Percentiles rank a stretch among this genome's conserved stretches.
Conservation (phyloP, 108 stramenopile species). For the Aureococcus anophagefferens region DNA sequence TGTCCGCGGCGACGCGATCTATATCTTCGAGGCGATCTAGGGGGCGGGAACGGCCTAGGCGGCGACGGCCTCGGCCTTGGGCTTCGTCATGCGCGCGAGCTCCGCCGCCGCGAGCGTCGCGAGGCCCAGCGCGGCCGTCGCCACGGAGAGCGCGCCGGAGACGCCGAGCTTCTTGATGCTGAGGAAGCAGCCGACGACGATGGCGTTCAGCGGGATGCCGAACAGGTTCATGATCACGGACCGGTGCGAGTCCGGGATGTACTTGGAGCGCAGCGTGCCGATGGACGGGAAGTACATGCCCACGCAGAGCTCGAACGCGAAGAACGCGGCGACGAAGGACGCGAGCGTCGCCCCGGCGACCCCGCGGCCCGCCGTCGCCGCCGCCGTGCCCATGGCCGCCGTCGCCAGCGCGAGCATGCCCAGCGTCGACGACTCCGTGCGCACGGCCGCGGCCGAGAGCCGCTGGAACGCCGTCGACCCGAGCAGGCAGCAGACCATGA, state of each 20-base stretch:
- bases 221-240: slow-evolving; percentile 92
- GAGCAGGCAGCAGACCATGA: slow-evolving; percentile 83
- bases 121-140: slow-evolving; percentile 60
- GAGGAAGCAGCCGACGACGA: slow-evolving; percentile 76
- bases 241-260: slow-evolving; percentile 84
- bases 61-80: too few species aligned
- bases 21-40: too few species aligned
- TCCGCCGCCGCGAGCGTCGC: slow-evolving; percentile 45
- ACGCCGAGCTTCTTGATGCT: slow-evolving; percentile 69
- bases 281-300: slow-evolving; percentile 93
- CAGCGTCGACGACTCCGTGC: slow-evolving; percentile 53
- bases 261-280: slow-evolving; percentile 83
- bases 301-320: slow-evolving; percentile 89
- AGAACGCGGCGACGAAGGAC: slow-evolving; percentile 48
- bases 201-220: slow-evolving; percentile 84
- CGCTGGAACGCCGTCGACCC: slow-evolving; percentile 73
- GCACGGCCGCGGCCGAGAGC: slow-evolving; percentile 40
- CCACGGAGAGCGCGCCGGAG: slow-evolving; percentile 61
- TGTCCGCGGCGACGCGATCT: too few species aligned
- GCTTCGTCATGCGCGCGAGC: too few species aligned
- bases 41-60: too few species aligned
- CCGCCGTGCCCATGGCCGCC: slow-evolving; percentile 56
- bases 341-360: background rate
- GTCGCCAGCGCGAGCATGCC: slow-evolving; percentile 67
- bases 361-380: slow-evolving; percentile 5